Evolutionary conservation across 2,329 filamentous ascomycete genomes (phyloP).

Genomic region (Pseudopyricularia cyperi): DNA sequence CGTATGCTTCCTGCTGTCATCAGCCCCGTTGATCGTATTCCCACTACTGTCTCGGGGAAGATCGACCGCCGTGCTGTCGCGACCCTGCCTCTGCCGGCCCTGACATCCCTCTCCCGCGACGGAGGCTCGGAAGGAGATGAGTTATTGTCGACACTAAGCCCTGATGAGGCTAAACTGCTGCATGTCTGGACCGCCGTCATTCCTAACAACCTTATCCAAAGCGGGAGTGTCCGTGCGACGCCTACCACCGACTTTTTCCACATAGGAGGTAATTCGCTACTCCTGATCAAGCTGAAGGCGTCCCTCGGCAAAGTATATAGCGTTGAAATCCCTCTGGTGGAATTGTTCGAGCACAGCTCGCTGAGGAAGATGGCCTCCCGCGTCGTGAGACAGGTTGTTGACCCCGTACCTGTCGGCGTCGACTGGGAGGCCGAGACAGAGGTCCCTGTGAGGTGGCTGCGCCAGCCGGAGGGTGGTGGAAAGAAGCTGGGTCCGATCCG

Average conservation of each 20-base stretch:
- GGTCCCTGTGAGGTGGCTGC: background rate
- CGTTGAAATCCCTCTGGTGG: constrained; percentile 15
- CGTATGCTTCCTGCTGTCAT: background rate
- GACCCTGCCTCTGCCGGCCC: background rate
- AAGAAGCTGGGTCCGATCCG: background rate
- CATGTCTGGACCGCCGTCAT: background rate
- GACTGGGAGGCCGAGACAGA: constrained; percentile 15
- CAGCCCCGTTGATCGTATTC: background rate
- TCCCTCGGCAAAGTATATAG: constrained; percentile 18
- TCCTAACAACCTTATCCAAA: background rate
- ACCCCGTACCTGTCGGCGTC: background rate
- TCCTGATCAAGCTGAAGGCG: constrained; percentile 23
- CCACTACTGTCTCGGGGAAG: background rate
- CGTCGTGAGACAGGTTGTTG: constrained; percentile 9
- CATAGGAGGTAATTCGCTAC: constrained; percentile 8
- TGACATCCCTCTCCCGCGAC: too few species aligned
- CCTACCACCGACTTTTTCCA: constrained; percentile 19
- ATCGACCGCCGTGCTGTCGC: background rate
- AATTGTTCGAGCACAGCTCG: constrained; percentile 23
- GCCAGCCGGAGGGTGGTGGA: background rate
- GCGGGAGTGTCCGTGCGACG: background rate
- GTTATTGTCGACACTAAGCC: background rate
- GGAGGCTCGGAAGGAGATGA: background rate
- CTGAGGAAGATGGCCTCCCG: constrained; percentile 23
- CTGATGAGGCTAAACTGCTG: background rate